These are phyloP conservation scores for Aspergillus diversus DNA, from an alignment of 495 filamentous ascomycete genomes.

Conservation along the genomic window DNA sequence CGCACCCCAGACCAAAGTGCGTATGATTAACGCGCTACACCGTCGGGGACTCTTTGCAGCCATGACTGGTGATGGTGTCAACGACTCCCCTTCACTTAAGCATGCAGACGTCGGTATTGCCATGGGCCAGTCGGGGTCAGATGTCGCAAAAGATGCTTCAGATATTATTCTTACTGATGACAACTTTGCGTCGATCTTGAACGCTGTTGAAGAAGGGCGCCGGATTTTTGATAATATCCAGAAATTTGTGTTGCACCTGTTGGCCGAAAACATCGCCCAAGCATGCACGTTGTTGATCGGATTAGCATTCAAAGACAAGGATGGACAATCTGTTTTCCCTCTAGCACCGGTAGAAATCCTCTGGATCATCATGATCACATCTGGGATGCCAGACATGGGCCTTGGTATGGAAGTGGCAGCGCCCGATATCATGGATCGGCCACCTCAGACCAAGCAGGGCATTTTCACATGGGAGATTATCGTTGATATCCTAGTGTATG, in stretches of 20 bases:
- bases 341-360: conserved; percentile 73
- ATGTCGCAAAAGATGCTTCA: conserved; percentile 84
- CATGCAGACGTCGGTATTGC: conserved; percentile 84
- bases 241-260: conserved; percentile 74
- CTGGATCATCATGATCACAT: conserved; percentile 80
- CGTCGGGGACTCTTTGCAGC: conserved; percentile 66
- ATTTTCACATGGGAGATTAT: conserved; percentile 73
- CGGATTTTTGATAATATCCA: conserved; percentile 79
- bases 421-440: conserved; percentile 67
- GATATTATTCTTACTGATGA: conserved; percentile 82
- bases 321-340: conserved; percentile 69
- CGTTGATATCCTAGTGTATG: conserved; percentile 70
- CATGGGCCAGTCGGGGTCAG: conserved; percentile 77
- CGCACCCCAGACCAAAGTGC: conserved; percentile 72
- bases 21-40: conserved; percentile 78
- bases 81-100: conserved; percentile 82
- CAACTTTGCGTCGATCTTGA: conserved; percentile 82
- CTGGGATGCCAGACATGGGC: conserved; percentile 74
- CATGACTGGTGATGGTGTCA: conserved; percentile 88
- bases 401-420: conserved; percentile 71
- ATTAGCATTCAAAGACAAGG: conserved; percentile 68
- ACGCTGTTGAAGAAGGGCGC: conserved; percentile 71
- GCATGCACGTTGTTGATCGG: conserved; percentile 71
- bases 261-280: conserved; percentile 74
- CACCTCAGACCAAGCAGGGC: conserved; percentile 66